Base-by-base conservation (phyloP, 768 basidiomycete genomes). In the Leucogyrophana mollusca region DNA sequence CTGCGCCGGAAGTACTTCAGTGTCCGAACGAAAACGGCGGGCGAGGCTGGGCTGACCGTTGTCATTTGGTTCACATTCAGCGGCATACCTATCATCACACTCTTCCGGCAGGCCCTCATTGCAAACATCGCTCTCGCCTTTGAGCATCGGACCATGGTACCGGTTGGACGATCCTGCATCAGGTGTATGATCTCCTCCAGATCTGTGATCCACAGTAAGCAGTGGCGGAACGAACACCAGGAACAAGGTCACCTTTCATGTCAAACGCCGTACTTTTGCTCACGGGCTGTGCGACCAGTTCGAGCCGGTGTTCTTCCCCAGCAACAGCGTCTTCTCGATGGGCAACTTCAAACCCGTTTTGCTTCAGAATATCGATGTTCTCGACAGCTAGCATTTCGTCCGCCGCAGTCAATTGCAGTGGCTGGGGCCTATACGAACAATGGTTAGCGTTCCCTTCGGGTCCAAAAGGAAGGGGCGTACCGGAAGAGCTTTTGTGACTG, bases 111-210 rank as follows among this genome's bases (percentile, higher is more conserved):
- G 0, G 96, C 96, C 27, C 94, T 80, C 79, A 85, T 90, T 0
- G 96, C 96, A 60, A 99, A 97, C 94, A 99, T 97, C 4, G 84
- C 76, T 13, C 94, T 79, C 13, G 90, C 92, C 64, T 98, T 98
- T 13, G 87, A 87, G 59, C 93, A 96, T 17, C 96, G 77, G 0
- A 96, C 90, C 79, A 92, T 88, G 56, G 85, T 81, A 2, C 90
- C 89, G 0, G 73, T 64, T 0, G 92, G 85, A 7, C 77, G 73
- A 57, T 94, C 89, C 30, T 80, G 81, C 69, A 99, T 74, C 11
- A 95, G 70, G 54, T 94, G 83, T 18, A 99, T 77, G 8, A 99
- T 75, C 58, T 98, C 96, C 65, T 95, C 94, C 14, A 98, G 73
- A 65, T 98, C 94, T 95, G 58, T 18, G 25, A 50, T 52, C 33